Conservation (phyloP, 768 basidiomycete species). For the Lentinula lateritia region DNA sequence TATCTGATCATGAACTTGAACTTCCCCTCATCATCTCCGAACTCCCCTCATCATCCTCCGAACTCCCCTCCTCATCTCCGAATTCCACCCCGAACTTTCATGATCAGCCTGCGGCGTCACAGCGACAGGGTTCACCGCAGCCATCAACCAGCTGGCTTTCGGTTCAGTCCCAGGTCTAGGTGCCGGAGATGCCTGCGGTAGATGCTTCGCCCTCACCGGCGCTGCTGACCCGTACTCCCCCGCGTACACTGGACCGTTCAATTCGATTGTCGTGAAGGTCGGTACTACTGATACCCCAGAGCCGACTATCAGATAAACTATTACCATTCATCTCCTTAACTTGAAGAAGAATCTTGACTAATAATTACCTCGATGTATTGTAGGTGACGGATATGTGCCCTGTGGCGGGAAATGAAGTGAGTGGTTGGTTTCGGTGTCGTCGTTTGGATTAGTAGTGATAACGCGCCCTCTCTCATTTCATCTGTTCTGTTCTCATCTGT, state of each 20-base stretch:
- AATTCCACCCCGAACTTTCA: neutral
- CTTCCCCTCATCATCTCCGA: too few relatives aligned
- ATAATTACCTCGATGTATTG: neutral
- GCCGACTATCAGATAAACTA: slow-evolving; percentile 8
- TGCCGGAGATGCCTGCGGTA: slow-evolving; percentile 56
- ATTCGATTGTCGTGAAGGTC: slow-evolving; percentile 51
- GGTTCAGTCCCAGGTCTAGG: slow-evolving; percentile 44
- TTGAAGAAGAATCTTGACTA: neutral
- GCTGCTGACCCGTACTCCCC: slow-evolving; percentile 48
- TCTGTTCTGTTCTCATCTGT: too few relatives aligned
- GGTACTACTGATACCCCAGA: too few relatives aligned
- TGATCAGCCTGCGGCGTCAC: slow-evolving; percentile 52
- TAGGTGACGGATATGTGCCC: slow-evolving; percentile 38
- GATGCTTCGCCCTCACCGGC: slow-evolving; percentile 52
- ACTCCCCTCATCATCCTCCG: neutral
- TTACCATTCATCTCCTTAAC: neutral
- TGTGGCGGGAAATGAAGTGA: slow-evolving; percentile 36
- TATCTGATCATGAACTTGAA: too few relatives aligned
- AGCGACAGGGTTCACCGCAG: slow-evolving; percentile 47
- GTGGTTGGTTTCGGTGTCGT: neutral
- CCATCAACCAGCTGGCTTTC: slow-evolving; percentile 53
- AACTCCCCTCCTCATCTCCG: too few relatives aligned
- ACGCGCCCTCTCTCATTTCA: neutral
- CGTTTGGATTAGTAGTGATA: too few relatives aligned
- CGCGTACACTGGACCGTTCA: slow-evolving; percentile 42